Conservation (phyloP, 768 basidiomycete genomes). For the Russula olivacea region DNA sequence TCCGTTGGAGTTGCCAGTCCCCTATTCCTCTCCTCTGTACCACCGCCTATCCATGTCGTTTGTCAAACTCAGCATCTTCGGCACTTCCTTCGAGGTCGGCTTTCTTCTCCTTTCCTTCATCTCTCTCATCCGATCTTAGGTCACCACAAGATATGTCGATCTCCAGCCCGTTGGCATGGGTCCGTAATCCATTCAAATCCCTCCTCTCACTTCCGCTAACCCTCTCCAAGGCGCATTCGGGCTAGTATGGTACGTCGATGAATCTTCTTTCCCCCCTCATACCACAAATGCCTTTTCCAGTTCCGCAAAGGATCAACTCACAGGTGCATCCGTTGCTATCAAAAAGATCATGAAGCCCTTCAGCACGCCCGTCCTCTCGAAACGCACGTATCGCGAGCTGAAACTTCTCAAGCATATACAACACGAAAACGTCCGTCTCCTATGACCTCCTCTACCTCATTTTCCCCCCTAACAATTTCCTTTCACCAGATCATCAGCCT, state of each 20-base stretch:
- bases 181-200: conserved; percentile 36
- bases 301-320: conserved; percentile 93
- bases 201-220: neutral
- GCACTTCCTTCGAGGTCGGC: conserved; percentile 88
- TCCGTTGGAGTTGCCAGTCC: neutral
- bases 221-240: conserved; percentile 82
- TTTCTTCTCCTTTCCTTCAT: conserved; percentile 9
- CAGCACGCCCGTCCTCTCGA: conserved; percentile 95
- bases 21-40: conserved; percentile 15
- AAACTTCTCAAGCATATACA: conserved; percentile 98
- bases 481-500: conserved; percentile 85
- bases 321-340: conserved; percentile 90
- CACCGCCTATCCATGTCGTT: conserved; percentile 60
- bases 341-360: conserved; percentile 99
- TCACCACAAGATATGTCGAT: conserved; percentile 98
- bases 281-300: conserved; percentile 36
- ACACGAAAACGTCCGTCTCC: conserved; percentile 81
- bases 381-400: conserved; percentile 95
- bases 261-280: neutral
- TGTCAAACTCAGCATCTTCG: conserved; percentile 97
- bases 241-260: conserved; percentile 73
- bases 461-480: neutral
- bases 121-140: conserved; percentile 42
- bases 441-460: neutral
- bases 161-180: conserved; percentile 99